phyloP scores from a whole-genome alignment of 345 rosid species.

The Geranium brycei region DNA sequence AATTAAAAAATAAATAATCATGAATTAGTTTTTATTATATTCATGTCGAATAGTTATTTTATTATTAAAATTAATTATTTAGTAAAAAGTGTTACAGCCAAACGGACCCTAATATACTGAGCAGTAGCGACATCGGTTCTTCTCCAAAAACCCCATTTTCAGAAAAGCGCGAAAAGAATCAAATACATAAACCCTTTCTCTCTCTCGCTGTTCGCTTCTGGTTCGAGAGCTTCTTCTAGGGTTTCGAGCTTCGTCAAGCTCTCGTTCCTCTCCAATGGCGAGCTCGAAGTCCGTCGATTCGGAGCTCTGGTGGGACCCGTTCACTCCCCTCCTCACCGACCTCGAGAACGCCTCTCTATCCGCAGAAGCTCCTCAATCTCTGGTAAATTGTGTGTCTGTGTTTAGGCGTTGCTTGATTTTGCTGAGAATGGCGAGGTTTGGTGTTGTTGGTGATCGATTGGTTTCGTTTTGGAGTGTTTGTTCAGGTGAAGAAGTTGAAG shows the following conservation, averaged over 20 bases:
- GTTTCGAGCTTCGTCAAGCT: conserved; percentile 19
- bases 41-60: too few relatives aligned
- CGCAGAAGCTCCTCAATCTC: conserved; percentile 38
- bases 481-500: conserved; percentile 61
- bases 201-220: too few relatives aligned
- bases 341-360: conserved; percentile 52
- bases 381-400: conserved; percentile 19
- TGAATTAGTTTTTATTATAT: too few relatives aligned
- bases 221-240: conserved; percentile 18
- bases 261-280: conserved; percentile 27
- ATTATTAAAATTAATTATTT: too few relatives aligned
- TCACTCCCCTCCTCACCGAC: conserved; percentile 46
- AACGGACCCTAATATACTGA: too few relatives aligned
- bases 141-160: background rate
- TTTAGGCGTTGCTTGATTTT: conserved; percentile 1
- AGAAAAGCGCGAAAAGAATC: conserved; percentile 10
- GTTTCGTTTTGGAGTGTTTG: background rate
- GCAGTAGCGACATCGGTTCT: too few relatives aligned
- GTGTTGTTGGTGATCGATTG: background rate
- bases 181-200: background rate
- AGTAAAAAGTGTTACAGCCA: too few relatives aligned
- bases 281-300: conserved; percentile 43
- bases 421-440: background rate
- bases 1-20: too few relatives aligned
- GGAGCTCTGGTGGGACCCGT: conserved; percentile 77